phyloP scores from a whole-genome alignment of 495 filamentous ascomycete species.

The Achaetomiella virescens region DNA sequence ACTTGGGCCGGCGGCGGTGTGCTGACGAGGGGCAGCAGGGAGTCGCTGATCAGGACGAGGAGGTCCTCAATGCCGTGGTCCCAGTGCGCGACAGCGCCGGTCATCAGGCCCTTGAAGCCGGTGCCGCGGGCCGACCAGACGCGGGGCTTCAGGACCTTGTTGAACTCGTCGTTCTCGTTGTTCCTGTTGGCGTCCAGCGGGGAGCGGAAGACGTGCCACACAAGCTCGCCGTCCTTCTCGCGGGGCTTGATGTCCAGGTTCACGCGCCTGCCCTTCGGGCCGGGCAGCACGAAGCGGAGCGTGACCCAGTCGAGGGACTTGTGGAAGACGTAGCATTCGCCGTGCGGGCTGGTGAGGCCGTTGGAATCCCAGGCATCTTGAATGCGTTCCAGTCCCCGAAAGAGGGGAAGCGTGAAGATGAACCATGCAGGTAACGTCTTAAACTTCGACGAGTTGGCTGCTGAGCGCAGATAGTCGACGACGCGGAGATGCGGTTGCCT shows the following conservation, averaged over 20 bases:
- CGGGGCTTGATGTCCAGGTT: conserved; percentile 35
- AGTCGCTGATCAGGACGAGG: conserved; percentile 21
- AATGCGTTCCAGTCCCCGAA: conserved; percentile 56
- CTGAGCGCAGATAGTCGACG: conserved; percentile 53
- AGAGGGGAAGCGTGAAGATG: conserved; percentile 58
- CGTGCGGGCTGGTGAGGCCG: conserved; percentile 27
- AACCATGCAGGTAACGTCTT: conserved; percentile 34
- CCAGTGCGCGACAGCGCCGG: conserved; percentile 29
- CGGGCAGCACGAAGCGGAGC: conserved; percentile 39
- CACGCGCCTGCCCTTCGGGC: conserved; percentile 22
- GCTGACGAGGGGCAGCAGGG: conserved; percentile 28
- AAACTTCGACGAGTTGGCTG: conserved; percentile 50
- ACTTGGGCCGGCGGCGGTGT: conserved; percentile 10
- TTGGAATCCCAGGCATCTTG: conserved; percentile 37
- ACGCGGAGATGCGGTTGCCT: conserved; percentile 74
- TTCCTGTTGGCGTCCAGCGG: conserved; percentile 4
- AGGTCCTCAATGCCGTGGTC: conserved; percentile 29
- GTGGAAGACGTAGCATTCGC: conserved; percentile 36
- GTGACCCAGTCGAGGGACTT: conserved; percentile 44
- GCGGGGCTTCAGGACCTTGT: conserved; percentile 27
- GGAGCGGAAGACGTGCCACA: conserved; percentile 39
- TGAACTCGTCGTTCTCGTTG: conserved; percentile 37
- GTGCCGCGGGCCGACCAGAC: conserved; percentile 32
- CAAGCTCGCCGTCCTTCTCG: conserved; percentile 26
- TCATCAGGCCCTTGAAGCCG: conserved; percentile 29